Evolutionary conservation across 2,329 filamentous ascomycete species (phyloP), one percentile per base, ranked within the genome.

Genomic region (Hymenoscyphus fructigenus): DNA sequence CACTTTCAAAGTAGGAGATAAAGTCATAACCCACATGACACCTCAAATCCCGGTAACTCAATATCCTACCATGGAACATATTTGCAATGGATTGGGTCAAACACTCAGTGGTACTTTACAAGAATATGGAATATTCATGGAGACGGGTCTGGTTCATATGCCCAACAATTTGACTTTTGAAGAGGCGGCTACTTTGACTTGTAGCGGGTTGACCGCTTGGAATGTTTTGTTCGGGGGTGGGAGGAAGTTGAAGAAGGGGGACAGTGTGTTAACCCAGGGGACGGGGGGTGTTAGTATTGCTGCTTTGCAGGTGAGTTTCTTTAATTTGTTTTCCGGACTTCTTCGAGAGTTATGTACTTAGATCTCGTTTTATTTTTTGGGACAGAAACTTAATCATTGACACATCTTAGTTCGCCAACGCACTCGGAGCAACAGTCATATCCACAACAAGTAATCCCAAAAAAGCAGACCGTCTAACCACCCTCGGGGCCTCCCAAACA

Each of bases 91-190:
- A 12, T 20, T 50, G 10, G 44, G 44, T 50, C 44, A 50, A 12
- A 78, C 77, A 1, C 60, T 87, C 1, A 71, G 79, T 2, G 83
- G 82, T 14, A 79, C 80, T 0, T 83, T 85, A 20, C 77, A 78
- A 7, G 77, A 82, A 62, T 81, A 82, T 64, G 79, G 81, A 15
- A 76, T 79, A 28, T 84, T 84, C 69, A 78, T 79, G 3, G 81
- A 80, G 73, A 76, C 90, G 56, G 87, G 86, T 0, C 81, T 91
- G 2, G 87, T 91, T 10, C 73, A 76, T 44, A 82, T 85, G 71
- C 89, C 89, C 0, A 69, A 73, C 4, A 80, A 79, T 17, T 73
- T 87, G 4, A 79, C 69, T 60, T 80, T 77, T 55, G 65, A 77
- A 0, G 83, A 86, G 65, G 81, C 78, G 1, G 77, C 80, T 32